Conservation (phyloP, 106 monocot species). For the Triglochin maritima region DNA sequence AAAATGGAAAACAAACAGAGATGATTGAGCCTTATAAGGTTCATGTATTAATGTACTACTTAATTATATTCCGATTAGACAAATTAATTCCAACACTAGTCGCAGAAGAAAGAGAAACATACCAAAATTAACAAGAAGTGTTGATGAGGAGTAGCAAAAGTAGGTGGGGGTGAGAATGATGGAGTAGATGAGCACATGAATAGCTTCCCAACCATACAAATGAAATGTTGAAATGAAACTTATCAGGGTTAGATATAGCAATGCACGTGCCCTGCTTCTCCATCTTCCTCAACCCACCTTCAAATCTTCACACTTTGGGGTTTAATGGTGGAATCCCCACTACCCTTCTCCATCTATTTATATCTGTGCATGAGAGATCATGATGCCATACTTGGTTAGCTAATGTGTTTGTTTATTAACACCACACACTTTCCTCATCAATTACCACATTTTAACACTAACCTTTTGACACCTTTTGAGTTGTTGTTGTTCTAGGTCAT, state of each 20-base stretch:
- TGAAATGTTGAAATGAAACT: background rate
- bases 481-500: background rate
- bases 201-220: background rate
- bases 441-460: background rate
- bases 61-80: no score
- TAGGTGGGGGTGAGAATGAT: background rate
- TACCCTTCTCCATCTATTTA: background rate
- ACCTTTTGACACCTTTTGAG: background rate
- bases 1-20: no score
- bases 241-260: constrained; percentile 1
- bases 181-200: constrained; percentile 12
- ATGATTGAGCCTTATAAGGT: no score
- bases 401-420: background rate
- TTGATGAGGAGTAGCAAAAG: no score
- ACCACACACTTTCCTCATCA: background rate
- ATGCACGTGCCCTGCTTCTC: constrained; percentile 19
- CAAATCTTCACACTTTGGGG: background rate
- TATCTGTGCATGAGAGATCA: background rate
- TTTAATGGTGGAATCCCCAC: background rate
- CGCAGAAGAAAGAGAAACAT: no score
- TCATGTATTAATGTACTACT: no score
- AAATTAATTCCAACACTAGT: no score
- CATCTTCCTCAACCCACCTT: constrained; percentile 12
- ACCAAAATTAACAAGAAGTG: no score
- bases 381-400: no score